Evolutionary conservation across 768 basidiomycete species (phyloP).

Genomic region (Roridomyces roridus): DNA sequence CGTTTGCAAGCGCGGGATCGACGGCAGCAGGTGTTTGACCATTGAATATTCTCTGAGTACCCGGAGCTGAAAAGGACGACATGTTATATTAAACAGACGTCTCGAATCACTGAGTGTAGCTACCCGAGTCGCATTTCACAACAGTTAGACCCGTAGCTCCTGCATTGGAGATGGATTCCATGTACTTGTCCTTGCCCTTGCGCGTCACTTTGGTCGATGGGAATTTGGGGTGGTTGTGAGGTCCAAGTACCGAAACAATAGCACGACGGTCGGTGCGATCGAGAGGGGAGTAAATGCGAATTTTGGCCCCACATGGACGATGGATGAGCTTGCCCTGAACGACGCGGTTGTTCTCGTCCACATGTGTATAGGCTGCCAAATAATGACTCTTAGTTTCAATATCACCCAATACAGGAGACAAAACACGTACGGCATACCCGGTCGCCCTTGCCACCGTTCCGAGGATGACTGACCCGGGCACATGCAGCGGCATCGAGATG

Average conservation of each 20-base stretch:
- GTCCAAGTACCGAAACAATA: conserved; percentile 9
- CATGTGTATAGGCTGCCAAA: conserved; percentile 24
- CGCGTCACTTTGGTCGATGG: conserved; percentile 12
- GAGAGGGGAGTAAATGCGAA: conserved; percentile 19
- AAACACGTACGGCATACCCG: conserved; percentile 1
- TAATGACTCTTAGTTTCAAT: no score
- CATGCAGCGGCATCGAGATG: background rate
- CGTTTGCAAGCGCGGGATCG: conserved; percentile 15
- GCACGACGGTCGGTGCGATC: conserved; percentile 16
- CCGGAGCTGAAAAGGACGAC: background rate
- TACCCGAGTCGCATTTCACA: conserved; percentile 18
- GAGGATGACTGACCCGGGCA: conserved; percentile 8
- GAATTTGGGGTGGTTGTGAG: conserved; percentile 23
- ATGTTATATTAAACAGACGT: conserved; percentile 5
- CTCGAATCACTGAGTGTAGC: background rate
- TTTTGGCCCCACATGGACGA: conserved; percentile 9
- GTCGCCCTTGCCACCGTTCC: conserved; percentile 3
- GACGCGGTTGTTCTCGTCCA: conserved; percentile 1
- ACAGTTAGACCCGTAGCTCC: conserved; percentile 15
- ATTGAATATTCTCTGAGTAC: conserved; percentile 4
- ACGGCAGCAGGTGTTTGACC: background rate
- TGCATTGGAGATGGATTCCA: background rate
- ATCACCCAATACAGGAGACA: background rate
- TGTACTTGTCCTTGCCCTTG: conserved; percentile 15
- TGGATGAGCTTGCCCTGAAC: conserved; percentile 15